A percentile compares a stretch with the other conserved stretches of the same genome.
Conservation (phyloP, 352 stramenopile genomes). For the Globisporangium viniferum region DNA sequence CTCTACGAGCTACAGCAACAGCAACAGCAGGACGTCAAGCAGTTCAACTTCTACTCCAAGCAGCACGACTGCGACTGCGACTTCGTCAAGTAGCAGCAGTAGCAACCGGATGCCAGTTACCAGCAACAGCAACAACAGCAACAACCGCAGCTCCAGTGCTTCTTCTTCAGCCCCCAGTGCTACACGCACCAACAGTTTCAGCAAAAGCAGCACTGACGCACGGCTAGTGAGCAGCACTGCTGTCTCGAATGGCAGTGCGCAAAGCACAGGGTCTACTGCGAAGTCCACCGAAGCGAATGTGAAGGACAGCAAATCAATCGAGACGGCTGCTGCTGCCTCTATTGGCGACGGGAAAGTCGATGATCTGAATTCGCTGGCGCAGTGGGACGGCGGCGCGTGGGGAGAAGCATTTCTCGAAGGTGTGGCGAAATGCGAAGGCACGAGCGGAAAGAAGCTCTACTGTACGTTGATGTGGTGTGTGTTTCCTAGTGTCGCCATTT, state of each 20-base stretch:
- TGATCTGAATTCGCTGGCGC: background rate
- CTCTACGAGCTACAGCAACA: background rate
- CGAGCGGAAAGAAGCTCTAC: slow-evolving; percentile 48
- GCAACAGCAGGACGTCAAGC: background rate
- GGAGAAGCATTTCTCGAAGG: slow-evolving; percentile 35
- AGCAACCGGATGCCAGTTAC: background rate
- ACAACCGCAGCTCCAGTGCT: background rate
- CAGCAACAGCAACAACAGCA: background rate
- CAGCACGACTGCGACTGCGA: background rate
- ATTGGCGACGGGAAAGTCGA: background rate
- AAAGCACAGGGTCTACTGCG: background rate
- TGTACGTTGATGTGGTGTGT: slow-evolving; percentile 24
- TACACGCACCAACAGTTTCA: background rate
- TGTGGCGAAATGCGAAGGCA: slow-evolving; percentile 46
- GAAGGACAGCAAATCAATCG: background rate
- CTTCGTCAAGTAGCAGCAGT: background rate
- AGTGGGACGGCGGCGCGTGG: slow-evolving; percentile 21
- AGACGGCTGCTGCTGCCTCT: background rate
- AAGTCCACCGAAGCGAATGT: background rate
- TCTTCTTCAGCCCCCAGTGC: background rate
- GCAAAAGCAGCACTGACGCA: background rate
- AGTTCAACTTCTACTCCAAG: background rate
- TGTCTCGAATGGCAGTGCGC: background rate
- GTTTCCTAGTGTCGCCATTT: background rate
- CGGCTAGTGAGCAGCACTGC: background rate